phyloP scores from a whole-genome alignment of 768 basidiomycete species.

The Asterophora parasitica region DNA sequence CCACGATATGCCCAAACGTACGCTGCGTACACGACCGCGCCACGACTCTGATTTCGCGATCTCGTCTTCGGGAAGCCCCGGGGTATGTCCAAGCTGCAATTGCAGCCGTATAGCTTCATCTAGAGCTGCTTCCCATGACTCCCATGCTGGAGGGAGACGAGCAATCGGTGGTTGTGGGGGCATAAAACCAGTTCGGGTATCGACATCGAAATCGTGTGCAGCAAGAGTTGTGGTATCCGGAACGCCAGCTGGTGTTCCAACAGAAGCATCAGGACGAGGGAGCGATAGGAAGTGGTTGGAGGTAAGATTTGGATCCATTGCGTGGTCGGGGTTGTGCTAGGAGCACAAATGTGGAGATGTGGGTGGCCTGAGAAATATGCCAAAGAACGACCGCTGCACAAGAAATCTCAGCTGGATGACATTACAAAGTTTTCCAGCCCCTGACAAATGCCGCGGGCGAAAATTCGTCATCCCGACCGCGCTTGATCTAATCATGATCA shows the following conservation, averaged over 20 bases:
- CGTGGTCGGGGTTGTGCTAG: background rate
- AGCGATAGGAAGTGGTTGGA: constrained; percentile 18
- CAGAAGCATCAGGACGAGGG: constrained; percentile 15
- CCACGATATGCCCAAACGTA: constrained; percentile 25
- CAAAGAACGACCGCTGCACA: background rate
- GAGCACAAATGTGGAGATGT: background rate
- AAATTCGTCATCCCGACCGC: background rate
- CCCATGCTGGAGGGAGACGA: constrained; percentile 60
- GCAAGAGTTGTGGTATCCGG: constrained; percentile 29
- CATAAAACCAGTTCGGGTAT: constrained; percentile 88
- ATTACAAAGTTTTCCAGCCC: background rate
- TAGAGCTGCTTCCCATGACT: constrained; percentile 65
- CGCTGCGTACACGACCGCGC: constrained; percentile 46
- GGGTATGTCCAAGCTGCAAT: constrained; percentile 61
- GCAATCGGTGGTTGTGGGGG: constrained; percentile 67
- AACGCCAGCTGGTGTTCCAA: constrained; percentile 13
- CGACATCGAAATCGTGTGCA: constrained; percentile 88
- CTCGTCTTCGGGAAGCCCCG: constrained; percentile 36
- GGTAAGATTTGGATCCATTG: constrained; percentile 10
- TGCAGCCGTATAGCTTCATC: constrained; percentile 42
- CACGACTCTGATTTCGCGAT: constrained; percentile 42
- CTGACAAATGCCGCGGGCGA: background rate
- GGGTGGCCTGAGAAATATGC: background rate
- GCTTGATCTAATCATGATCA: background rate
- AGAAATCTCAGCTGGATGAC: background rate